Conservation (phyloP, 257 asterid genomes). For the Handroanthus guayacan region DNA sequence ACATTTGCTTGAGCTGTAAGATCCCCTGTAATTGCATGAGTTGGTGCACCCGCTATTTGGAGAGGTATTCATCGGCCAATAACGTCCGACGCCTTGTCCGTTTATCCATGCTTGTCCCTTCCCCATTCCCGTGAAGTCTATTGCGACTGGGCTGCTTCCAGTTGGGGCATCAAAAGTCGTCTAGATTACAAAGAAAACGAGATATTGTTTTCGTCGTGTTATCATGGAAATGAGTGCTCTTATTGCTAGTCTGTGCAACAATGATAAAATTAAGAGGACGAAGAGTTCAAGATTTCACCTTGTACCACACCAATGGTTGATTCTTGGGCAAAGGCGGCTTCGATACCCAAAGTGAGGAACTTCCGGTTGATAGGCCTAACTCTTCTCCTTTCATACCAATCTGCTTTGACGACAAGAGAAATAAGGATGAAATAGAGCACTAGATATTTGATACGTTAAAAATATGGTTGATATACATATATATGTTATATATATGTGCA, state of each 20-base stretch:
- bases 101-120: slow-evolving; percentile 97
- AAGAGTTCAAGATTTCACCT: slow-evolving; percentile 51
- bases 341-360: slow-evolving; percentile 73
- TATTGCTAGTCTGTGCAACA: not conserved
- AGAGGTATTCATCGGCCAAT: slow-evolving; percentile 75
- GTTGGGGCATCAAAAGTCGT: slow-evolving; percentile 71
- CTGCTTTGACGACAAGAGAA: slow-evolving; percentile 48
- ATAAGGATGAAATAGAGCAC: not conserved
- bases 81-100: slow-evolving; percentile 93
- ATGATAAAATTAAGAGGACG: too few species aligned
- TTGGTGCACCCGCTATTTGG: slow-evolving; percentile 56
- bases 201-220: not conserved
- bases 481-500: too few species aligned
- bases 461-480: not conserved
- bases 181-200: slow-evolving; percentile 44
- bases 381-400: slow-evolving; percentile 88
- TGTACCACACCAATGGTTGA: slow-evolving; percentile 89
- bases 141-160: slow-evolving; percentile 71
- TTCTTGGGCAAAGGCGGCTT: slow-evolving; percentile 69
- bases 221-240: not conserved
- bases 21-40: slow-evolving; percentile 78
- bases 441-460: not conserved
- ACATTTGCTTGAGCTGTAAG: slow-evolving; percentile 65
- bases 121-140: slow-evolving; percentile 82
- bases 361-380: slow-evolving; percentile 59